Percentiles rank a stretch among this genome's conserved stretches.
These are phyloP conservation scores for Naganishia vaughanmartiniae DNA, from an alignment of 768 basidiomycete species.

Conservation along the genomic window DNA sequence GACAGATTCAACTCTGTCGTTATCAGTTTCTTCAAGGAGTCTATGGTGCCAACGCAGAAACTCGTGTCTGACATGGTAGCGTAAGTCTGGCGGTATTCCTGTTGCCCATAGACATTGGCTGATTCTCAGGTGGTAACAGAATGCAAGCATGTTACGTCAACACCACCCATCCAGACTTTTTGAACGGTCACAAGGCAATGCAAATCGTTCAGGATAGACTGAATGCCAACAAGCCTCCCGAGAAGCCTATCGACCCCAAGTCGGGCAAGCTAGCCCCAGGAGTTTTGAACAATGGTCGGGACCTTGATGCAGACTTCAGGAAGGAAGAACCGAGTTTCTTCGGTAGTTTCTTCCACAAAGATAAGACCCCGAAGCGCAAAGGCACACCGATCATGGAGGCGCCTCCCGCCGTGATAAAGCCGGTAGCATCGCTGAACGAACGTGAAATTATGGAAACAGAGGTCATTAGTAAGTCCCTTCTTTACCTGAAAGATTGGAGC, in stretches of 20 bases:
- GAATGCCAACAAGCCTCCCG: slow-evolving; percentile 70
- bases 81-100: slow-evolving; percentile 56
- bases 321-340: slow-evolving; percentile 92
- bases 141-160: slow-evolving; percentile 99
- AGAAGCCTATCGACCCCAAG: slow-evolving; percentile 69
- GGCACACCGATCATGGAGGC: slow-evolving; percentile 58
- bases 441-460: slow-evolving; percentile 98
- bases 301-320: slow-evolving; percentile 84
- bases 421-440: slow-evolving; percentile 85
- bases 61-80: slow-evolving; percentile 88
- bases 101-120: not conserved
- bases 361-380: slow-evolving; percentile 48
- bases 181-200: slow-evolving; percentile 95
- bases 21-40: slow-evolving; percentile 90
- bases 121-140: slow-evolving; percentile 52
- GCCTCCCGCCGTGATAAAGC: slow-evolving; percentile 82
- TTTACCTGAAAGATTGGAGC: too few relatives aligned
- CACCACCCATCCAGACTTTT: slow-evolving; percentile 97
- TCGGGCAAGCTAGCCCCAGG: slow-evolving; percentile 62
- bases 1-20: slow-evolving; percentile 95
- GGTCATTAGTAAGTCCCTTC: slow-evolving; percentile 79
- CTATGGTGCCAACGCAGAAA: slow-evolving; percentile 93
- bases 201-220: slow-evolving; percentile 68
- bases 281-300: slow-evolving; percentile 84
- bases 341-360: slow-evolving; percentile 82